Evolutionary conservation across 1,139 yeast species (phyloP), one percentile per base, ranked within the genome.

Genomic region (Kurtzmaniella quercitrusa): DNA sequence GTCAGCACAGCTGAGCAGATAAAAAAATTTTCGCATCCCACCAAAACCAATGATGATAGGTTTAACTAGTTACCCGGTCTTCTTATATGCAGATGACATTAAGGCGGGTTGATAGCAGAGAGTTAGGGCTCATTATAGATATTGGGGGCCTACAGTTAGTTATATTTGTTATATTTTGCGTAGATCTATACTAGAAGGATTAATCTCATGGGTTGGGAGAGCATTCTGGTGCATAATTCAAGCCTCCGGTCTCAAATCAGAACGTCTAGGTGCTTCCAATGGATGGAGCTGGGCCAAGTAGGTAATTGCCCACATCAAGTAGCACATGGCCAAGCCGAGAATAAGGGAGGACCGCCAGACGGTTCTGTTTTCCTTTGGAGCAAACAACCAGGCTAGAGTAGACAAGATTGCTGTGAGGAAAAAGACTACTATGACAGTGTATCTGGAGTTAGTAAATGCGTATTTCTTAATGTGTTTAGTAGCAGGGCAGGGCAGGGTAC

Each of bases 221-320:
- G 31, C 12, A 27, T 27, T 6, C 12, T 11, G 31, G 12, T 27
- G 10, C 12, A 5, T 10, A 3, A 21, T 14, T 25, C 16, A 25
- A 23, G 34, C 39, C 57, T 85, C 93, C n/a, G 90, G 90, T 67
- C 93, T 79, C 61, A 85, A 66, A 54, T 85, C 91, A 1, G 90
- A 79, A 55, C 93, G 79, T 62, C 84, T 82, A 39, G 94, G 94
- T 25, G 78, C 85, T 44, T 84, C 89, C 56, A 85, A 70, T n/a
- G 94, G 94, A 62, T 85, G 93, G 47, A 85, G 68, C 57, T 85
- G 94, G 29, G 83, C 80, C 52, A 88, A 67, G 57, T 86, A 88
- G 7, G 96, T 88, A 53, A 88, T 82, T 25, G 96, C 96, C 96
- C 96, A 89, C 96, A 90, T 87, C 58, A 90, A 73, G 63, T 78